Base-by-base conservation (phyloP, 768 basidiomycete species). In the Lentinula sp. region DNA sequence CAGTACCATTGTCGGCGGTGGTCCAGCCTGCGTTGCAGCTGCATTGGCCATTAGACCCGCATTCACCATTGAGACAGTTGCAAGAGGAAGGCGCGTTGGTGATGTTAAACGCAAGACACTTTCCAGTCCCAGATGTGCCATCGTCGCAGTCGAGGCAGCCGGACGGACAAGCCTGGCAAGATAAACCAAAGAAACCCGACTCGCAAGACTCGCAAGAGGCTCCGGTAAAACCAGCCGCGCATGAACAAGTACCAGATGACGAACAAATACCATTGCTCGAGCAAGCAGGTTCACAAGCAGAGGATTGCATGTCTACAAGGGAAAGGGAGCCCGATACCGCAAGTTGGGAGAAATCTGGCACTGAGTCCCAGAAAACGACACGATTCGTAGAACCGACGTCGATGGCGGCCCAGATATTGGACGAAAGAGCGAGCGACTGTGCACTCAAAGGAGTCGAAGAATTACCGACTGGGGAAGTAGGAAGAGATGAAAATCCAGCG, bases 41-140 rank as follows among this genome's bases (percentile, higher is more conserved):
- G 67, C 93, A 94, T 63, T 87, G 83, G 0, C 89, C 86, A 60
- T 82, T 81, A 0, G 80, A 64, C 1, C 81, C 81, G 71, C 93
- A 96, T 49, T 83, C 71, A 2, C 93, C 93, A 66, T 95, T 95
- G 54, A 87, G 63, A 68, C 93, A 96, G 67, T 92, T 88, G 73
- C 93, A 96, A 1, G 80, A 80, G 39, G 83, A 80, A 2, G 88
- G 83, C 2, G 79, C 74, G 64, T 86, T 83, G 39, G 72, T 68
- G 33, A 83, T 74, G 0, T 73, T 67, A 3, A 82, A 71, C 9
- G 74, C 71, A 60, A 91, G 78, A 70, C 94, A 96, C 46, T 77
- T 77, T 0, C 94, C 94, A 0, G 85, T 80, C 0, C 93, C 93
- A 0, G 85, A 80, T 45, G 90, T 85, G 5, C 93, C 93, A 16